Evolutionary conservation across 495 filamentous ascomycete species (phyloP).

Genomic region (Lentithecium fluviatile): DNA sequence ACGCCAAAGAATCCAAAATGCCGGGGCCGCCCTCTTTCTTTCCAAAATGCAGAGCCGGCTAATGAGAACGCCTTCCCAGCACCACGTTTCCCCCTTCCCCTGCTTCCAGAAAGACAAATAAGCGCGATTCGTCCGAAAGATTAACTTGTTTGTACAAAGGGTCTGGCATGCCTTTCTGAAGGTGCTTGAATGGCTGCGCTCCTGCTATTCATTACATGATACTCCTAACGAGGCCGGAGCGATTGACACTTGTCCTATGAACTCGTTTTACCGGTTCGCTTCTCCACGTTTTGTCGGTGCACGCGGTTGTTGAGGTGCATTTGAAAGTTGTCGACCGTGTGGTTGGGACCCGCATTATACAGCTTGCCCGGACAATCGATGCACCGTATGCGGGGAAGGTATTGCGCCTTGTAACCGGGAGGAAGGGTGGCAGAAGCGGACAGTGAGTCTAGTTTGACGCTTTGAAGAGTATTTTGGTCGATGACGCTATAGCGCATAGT

Average conservation of each 20-base stretch:
- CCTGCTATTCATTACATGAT: no score
- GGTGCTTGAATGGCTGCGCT: no score
- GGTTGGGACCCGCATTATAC: constrained; percentile 82
- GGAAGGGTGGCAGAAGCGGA: constrained; percentile 51
- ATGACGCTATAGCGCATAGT: constrained; percentile 83
- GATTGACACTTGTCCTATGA: background rate
- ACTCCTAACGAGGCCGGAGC: no score
- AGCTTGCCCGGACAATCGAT: constrained; percentile 89
- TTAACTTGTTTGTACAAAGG: constrained; percentile 17
- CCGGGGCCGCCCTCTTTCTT: background rate
- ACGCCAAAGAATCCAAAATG: background rate
- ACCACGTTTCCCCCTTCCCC: constrained; percentile 10
- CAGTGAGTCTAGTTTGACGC: constrained; percentile 50
- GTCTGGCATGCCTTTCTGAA: no score
- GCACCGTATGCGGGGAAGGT: constrained; percentile 81
- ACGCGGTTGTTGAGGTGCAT: constrained; percentile 78
- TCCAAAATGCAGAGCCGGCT: constrained; percentile 14
- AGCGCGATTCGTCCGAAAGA: background rate
- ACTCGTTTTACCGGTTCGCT: constrained; percentile 42
- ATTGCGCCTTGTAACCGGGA: constrained; percentile 65
- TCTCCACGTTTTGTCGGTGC: constrained; percentile 74
- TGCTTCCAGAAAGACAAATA: background rate
- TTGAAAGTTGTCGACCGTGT: constrained; percentile 84
- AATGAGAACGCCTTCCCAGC: constrained; percentile 24
- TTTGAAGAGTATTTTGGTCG: constrained; percentile 61